These are phyloP conservation scores for Kurtzmaniella fragi DNA, from an alignment of 805 yeast genomes.

Conservation along the genomic window DNA sequence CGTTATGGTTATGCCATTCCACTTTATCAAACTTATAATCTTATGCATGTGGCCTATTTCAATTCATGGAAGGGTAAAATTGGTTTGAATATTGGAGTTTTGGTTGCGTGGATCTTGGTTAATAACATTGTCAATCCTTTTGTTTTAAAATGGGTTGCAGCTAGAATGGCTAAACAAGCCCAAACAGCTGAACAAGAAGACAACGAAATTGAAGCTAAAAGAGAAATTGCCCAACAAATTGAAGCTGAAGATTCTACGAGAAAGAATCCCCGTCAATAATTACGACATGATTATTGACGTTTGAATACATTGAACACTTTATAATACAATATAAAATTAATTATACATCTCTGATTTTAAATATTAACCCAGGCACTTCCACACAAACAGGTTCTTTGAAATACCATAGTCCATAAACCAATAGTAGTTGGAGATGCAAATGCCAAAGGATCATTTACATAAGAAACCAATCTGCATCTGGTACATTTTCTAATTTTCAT, in stretches of 20 bases:
- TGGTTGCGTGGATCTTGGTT: slow-evolving; percentile 25
- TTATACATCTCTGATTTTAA: neutral
- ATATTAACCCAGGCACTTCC: slow-evolving; percentile 68
- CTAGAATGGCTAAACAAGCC: slow-evolving; percentile 8
- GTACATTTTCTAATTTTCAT: slow-evolving; percentile 30
- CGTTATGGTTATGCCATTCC: slow-evolving; percentile 28
- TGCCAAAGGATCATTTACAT: slow-evolving; percentile 33
- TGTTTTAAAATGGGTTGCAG: slow-evolving; percentile 17
- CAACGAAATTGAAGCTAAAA: no score
- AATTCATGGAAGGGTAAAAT: slow-evolving; percentile 29
- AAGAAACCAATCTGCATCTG: slow-evolving; percentile 39
- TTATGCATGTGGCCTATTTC: slow-evolving; percentile 27
- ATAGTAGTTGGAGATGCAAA: slow-evolving; percentile 27
- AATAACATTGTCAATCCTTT: slow-evolving; percentile 23
- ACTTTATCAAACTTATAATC: slow-evolving; percentile 20
- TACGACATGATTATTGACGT: no score
- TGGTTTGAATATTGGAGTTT: slow-evolving; percentile 27
- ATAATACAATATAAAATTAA: no score
- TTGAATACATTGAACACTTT: no score
- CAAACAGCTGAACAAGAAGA: slow-evolving; percentile 4
- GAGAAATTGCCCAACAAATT: no score
- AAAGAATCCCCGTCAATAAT: no score
- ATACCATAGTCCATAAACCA: slow-evolving; percentile 56
- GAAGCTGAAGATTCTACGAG: no score
- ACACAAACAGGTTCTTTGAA: slow-evolving; percentile 71